These are phyloP conservation scores for Beauveria asiatica DNA, from an alignment of 2,329 filamentous ascomycete species.

Conservation along the genomic window DNA sequence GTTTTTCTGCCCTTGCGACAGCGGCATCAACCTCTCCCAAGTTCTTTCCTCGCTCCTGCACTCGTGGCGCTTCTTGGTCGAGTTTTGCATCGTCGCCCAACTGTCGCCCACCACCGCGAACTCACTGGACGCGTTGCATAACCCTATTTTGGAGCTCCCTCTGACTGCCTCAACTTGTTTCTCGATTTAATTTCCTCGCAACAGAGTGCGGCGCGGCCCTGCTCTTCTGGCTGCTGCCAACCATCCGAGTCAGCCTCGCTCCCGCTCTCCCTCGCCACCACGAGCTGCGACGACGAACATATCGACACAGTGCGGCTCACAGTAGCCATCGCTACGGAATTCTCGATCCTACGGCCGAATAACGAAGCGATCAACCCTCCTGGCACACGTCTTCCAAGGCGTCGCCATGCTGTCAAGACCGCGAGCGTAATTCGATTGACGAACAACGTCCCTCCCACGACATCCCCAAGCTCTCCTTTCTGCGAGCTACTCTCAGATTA, in stretches of 20 bases:
- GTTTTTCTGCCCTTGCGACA: conserved; percentile 1
- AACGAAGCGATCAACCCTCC: conserved; percentile 13
- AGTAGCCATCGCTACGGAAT: not conserved
- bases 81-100: not conserved
- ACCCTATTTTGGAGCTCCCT: not conserved
- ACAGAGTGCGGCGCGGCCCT: conserved; percentile 1
- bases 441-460: conserved; percentile 26
- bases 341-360: not conserved
- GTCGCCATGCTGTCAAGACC: conserved; percentile 52
- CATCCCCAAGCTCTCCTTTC: conserved; percentile 18
- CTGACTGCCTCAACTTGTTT: not conserved
- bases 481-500: conserved; percentile 45
- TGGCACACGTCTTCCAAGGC: conserved; percentile 37
- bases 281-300: not conserved
- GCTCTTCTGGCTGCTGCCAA: not conserved
- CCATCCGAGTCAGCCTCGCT: not conserved
- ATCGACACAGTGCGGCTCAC: not conserved
- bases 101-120: not conserved
- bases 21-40: not conserved
- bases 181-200: not conserved
- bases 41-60: conserved; percentile 3
- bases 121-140: not conserved
- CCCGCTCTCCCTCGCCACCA: not conserved
- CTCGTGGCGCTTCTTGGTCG: not conserved
- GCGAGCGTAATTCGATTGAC: conserved; percentile 39